A percentile compares a stretch with the other conserved stretches of the same genome.
Evolutionary conservation across 352 stramenopile genomes (phyloP).

Genomic region (Plasmopara halstedii): DNA sequence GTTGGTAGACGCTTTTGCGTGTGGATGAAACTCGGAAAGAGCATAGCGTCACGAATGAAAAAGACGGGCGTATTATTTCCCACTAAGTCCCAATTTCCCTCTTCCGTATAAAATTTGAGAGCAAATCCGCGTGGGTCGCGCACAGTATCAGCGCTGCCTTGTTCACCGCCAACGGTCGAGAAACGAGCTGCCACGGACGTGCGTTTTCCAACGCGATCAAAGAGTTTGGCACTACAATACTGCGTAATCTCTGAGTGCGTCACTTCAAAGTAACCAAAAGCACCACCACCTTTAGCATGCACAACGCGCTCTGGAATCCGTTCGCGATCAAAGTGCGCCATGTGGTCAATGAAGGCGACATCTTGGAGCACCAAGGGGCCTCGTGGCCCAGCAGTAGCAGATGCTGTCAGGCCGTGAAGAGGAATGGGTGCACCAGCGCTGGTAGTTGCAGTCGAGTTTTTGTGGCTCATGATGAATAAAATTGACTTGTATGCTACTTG

Average conservation of each 20-base stretch:
- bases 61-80: constrained; percentile 93
- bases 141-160: constrained; percentile 72
- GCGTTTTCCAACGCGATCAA: constrained; percentile 66
- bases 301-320: constrained; percentile 89
- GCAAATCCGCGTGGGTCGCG: constrained; percentile 88
- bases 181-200: constrained; percentile 83
- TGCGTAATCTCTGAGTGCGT: constrained; percentile 46
- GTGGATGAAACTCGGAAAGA: constrained; percentile 91
- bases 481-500: constrained; percentile 1
- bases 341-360: constrained; percentile 83
- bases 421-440: constrained; percentile 58
- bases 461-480: constrained; percentile 10
- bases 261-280: constrained; percentile 90
- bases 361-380: constrained; percentile 74
- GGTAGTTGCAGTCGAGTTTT: constrained; percentile 31
- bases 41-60: constrained; percentile 90
- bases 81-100: constrained; percentile 92
- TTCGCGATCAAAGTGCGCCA: constrained; percentile 90
- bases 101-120: constrained; percentile 92
- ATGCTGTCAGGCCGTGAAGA: constrained; percentile 61
- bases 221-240: constrained; percentile 75
- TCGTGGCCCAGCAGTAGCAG: constrained; percentile 45
- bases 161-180: constrained; percentile 78
- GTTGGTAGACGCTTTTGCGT: constrained; percentile 89
- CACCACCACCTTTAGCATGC: constrained; percentile 85